These are phyloP conservation scores for Wickerhamomyces subpelliculosus DNA, from an alignment of 805 yeast genomes.

Conservation along the genomic window DNA sequence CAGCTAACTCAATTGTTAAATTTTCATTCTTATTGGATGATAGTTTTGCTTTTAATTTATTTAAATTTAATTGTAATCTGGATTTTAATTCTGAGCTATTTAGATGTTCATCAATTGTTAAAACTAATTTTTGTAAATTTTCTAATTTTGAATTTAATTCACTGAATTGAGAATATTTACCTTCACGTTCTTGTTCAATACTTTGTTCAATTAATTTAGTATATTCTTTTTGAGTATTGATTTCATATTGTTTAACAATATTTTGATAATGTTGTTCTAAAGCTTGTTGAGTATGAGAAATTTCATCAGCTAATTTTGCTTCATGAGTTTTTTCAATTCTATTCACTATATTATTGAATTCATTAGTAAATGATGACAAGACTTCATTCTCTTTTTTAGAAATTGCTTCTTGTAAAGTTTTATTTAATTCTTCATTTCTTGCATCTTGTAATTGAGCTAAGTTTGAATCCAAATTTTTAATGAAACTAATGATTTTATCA, in stretches of 20 bases:
- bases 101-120: conserved; percentile 30
- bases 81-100: conserved; percentile 32
- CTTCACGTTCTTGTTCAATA: conserved; percentile 70
- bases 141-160: conserved; percentile 49
- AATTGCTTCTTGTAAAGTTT: conserved; percentile 17
- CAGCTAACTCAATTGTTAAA: conserved; percentile 15
- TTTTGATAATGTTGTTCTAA: conserved; percentile 69
- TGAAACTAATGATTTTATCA: conserved; percentile 7
- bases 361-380: conserved; percentile 50
- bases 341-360: conserved; percentile 55
- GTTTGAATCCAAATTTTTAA: conserved; percentile 16
- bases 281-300: conserved; percentile 53
- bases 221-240: conserved; percentile 63
- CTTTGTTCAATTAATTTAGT: conserved; percentile 48
- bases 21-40: conserved; percentile 31
- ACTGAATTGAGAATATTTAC: conserved; percentile 64
- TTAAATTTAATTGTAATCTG: conserved; percentile 36
- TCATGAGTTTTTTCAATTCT: conserved; percentile 55
- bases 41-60: conserved; percentile 34
- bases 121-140: conserved; percentile 48
- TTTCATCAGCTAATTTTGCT: conserved; percentile 51
- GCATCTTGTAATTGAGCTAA: conserved; percentile 7
- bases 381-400: conserved; percentile 43
- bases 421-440: conserved; percentile 7
- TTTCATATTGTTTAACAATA: conserved; percentile 57